These are phyloP conservation scores for Dillenia suffruticosa DNA, from an alignment of 164 flowering plant genomes.

Conservation along the genomic window DNA sequence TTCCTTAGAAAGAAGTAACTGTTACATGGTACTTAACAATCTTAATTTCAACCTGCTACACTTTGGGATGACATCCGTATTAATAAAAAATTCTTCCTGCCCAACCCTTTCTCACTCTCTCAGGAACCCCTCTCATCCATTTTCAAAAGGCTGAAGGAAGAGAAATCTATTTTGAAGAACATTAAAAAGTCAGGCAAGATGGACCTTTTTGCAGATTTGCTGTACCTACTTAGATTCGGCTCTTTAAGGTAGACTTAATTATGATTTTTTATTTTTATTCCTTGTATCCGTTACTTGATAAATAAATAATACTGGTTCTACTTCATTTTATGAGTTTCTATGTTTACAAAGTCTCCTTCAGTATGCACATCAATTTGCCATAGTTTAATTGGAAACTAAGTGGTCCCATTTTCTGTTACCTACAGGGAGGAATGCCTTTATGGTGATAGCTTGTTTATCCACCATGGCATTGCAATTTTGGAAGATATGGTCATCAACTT, in stretches of 20 bases:
- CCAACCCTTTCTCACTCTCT: conserved; percentile 2
- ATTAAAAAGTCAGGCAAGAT: conserved; percentile 80
- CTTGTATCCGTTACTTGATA: neutral
- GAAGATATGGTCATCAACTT: conserved; percentile 86
- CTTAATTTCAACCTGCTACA: neutral
- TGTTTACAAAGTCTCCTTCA: neutral
- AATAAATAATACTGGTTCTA: neutral
- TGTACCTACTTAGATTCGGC: conserved; percentile 67
- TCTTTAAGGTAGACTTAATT: conserved; percentile 47
- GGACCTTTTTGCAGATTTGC: conserved; percentile 72
- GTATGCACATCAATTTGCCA: neutral
- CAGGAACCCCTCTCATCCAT: conserved; percentile 52
- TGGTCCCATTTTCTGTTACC: conserved; percentile 1
- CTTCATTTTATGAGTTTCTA: neutral
- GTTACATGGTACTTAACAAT: conserved; percentile 37
- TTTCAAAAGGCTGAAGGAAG: conserved; percentile 47
- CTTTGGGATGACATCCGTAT: conserved; percentile 3
- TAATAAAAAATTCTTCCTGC: conserved; percentile 5
- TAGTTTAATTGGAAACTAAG: neutral
- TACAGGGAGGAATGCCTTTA: conserved; percentile 52
- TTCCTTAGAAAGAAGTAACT: conserved; percentile 22
- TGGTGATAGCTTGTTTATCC: conserved; percentile 43
- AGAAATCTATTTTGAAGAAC: conserved; percentile 40
- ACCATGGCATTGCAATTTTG: conserved; percentile 61
- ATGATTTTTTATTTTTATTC: neutral